phyloP scores from a whole-genome alignment of 202 grass and related monocot species.

The Dendrocalamus latiflorus region DNA sequence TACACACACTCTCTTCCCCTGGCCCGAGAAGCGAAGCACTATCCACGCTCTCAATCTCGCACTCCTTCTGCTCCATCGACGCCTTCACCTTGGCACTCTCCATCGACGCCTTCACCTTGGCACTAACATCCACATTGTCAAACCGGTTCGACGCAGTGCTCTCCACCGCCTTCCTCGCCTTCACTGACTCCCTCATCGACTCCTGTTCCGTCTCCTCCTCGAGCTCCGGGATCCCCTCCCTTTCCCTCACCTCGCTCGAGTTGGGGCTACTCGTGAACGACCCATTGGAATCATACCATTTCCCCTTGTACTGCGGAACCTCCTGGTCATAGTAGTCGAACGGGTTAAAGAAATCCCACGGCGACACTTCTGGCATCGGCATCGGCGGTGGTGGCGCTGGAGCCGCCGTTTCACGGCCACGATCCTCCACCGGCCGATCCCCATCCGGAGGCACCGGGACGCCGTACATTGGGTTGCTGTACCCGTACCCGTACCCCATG shows the following conservation, averaged over 20 bases:
- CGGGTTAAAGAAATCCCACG: constrained; percentile 84
- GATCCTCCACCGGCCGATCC: constrained; percentile 4
- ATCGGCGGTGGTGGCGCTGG: constrained; percentile 45
- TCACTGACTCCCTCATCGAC: constrained; percentile 42
- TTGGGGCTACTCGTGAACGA: constrained; percentile 75
- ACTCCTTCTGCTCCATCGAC: neutral
- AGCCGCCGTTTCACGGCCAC: constrained; percentile 14
- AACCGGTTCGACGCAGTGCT: constrained; percentile 35
- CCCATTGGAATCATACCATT: constrained; percentile 9
- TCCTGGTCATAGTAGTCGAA: constrained; percentile 65
- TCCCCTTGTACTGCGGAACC: constrained; percentile 28
- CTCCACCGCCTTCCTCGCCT: constrained; percentile 45
- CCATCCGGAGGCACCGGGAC: constrained; percentile 6
- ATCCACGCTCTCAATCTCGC: constrained; percentile 32
- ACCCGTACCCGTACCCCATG: constrained; percentile 40
- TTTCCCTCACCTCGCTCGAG: constrained; percentile 85
- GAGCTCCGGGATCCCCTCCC: constrained; percentile 86
- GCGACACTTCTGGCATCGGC: constrained; percentile 19
- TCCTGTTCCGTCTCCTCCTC: constrained; percentile 90
- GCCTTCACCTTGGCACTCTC: neutral
- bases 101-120: constrained; percentile 37
- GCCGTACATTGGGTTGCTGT: constrained; percentile 54
- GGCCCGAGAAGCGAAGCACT: constrained; percentile 21
- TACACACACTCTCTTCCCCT: constrained; percentile 37
- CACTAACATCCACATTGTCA: constrained; percentile 22